Conservation (phyloP, 179 eudicot species). For the Gypsophila paniculata region DNA sequence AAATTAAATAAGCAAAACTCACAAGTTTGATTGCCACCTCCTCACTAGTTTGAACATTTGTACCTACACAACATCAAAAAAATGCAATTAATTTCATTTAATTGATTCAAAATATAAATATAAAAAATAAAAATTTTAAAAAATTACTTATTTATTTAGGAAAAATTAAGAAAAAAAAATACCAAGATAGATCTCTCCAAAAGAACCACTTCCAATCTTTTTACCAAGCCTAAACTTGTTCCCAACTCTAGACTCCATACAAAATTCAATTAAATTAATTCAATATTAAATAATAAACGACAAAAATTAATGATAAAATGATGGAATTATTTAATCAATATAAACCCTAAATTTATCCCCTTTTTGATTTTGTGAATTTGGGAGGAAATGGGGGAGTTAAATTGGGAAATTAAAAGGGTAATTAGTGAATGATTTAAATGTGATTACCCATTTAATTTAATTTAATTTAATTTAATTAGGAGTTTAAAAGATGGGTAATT, state of each 20-base stretch:
- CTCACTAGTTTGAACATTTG: constrained; percentile 81
- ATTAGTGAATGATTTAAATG: constrained; percentile 16
- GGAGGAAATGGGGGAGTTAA: neutral
- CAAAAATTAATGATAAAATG: neutral
- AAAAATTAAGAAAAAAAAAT: constrained; percentile 9
- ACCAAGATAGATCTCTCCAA: constrained; percentile 56
- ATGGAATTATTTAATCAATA: neutral
- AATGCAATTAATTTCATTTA: neutral
- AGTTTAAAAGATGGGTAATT: neutral
- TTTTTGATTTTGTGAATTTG: neutral
- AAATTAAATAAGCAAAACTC: constrained; percentile 31
- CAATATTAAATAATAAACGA: neutral
- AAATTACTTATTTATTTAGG: no score
- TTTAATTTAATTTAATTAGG: neutral
- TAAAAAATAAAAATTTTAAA: no score
- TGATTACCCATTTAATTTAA: constrained; percentile 24
- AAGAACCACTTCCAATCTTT: constrained; percentile 51
- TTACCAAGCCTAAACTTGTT: constrained; percentile 46
- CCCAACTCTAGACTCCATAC: constrained; percentile 43
- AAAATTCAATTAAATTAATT: constrained; percentile 10
- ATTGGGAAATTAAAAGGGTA: constrained; percentile 15
- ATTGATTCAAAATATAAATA: neutral
- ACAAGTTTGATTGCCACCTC: constrained; percentile 91
- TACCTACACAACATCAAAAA: constrained; percentile 37
- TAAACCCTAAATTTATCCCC: constrained; percentile 25